Evolutionary conservation across 371 early-diverging fungal genomes (phyloP).

Genomic region (Lichtheimia hyalospora): DNA sequence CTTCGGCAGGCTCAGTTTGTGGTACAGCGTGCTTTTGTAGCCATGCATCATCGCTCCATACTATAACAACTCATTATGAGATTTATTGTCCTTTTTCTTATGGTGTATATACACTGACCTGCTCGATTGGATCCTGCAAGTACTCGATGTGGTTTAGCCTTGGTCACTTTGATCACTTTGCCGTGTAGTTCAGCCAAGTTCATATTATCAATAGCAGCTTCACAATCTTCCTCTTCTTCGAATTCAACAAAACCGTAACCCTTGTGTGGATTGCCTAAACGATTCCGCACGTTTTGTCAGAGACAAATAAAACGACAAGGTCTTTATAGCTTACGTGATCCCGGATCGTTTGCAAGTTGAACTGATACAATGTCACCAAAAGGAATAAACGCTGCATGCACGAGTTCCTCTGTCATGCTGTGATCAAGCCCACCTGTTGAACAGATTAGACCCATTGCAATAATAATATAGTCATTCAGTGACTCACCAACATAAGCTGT

Average conservation of each 20-base stretch:
- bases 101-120: constrained; percentile 24
- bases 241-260: constrained; percentile 97
- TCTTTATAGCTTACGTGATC: constrained; percentile 51
- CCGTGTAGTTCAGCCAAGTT: constrained; percentile 87
- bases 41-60: constrained; percentile 81
- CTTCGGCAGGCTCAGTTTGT: constrained; percentile 17
- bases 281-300: too few species aligned
- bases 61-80: constrained; percentile 17
- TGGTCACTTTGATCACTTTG: constrained; percentile 83
- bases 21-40: constrained; percentile 59
- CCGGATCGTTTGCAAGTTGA: constrained; percentile 79
- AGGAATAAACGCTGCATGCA: constrained; percentile 92
- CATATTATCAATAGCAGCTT: constrained; percentile 94
- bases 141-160: constrained; percentile 74
- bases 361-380: constrained; percentile 95
- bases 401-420: constrained; percentile 71
- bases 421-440: constrained; percentile 78
- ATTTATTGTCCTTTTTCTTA: neutral
- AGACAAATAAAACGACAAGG: neutral
- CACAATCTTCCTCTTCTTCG: constrained; percentile 82
- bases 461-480: neutral
- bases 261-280: constrained; percentile 69
- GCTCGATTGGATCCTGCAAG: constrained; percentile 62
- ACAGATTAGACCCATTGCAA: neutral
- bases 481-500: constrained; percentile 53